Percentiles rank a stretch among this genome's conserved stretches.
Conservation (phyloP, 108 stramenopile genomes). For the Mediolabrus comicus region DNA sequence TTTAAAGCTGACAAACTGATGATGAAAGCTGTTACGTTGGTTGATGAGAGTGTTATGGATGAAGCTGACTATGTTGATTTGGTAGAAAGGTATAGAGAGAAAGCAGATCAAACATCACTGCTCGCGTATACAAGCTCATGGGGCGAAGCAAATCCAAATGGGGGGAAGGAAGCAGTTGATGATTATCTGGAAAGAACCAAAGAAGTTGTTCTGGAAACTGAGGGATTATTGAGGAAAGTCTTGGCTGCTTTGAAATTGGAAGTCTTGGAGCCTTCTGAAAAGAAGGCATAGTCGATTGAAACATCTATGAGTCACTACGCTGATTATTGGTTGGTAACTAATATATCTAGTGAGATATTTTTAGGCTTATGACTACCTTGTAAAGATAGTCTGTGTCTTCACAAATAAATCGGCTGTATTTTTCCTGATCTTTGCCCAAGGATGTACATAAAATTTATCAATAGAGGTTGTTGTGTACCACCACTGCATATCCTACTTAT, state of each 20-base stretch:
- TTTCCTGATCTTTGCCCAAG: neutral
- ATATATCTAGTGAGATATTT: neutral
- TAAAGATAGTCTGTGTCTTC: neutral
- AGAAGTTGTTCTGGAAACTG: constrained; percentile 60
- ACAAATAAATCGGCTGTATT: neutral
- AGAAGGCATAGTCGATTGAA: constrained; percentile 5
- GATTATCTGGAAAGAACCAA: constrained; percentile 76
- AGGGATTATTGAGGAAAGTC: constrained; percentile 55
- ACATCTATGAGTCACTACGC: no score
- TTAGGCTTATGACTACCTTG: neutral
- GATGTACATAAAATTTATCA: neutral
- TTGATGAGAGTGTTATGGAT: constrained; percentile 58
- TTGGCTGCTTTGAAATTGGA: constrained; percentile 62
- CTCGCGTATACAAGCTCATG: constrained; percentile 61
- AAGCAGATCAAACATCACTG: constrained; percentile 65
- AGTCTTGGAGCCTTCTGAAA: constrained; percentile 55
- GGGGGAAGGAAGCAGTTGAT: constrained; percentile 76
- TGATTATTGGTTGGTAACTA: no score
- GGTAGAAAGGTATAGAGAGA: constrained; percentile 72
- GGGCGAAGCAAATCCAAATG: constrained; percentile 76
- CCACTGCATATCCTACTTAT: constrained; percentile 19
- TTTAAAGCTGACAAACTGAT: constrained; percentile 74
- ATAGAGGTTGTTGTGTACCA: neutral
- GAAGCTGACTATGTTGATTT: constrained; percentile 66
- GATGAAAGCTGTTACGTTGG: constrained; percentile 58